phyloP scores from a whole-genome alignment of 2,329 filamentous ascomycete species.

The Grosmannia serpens region DNA sequence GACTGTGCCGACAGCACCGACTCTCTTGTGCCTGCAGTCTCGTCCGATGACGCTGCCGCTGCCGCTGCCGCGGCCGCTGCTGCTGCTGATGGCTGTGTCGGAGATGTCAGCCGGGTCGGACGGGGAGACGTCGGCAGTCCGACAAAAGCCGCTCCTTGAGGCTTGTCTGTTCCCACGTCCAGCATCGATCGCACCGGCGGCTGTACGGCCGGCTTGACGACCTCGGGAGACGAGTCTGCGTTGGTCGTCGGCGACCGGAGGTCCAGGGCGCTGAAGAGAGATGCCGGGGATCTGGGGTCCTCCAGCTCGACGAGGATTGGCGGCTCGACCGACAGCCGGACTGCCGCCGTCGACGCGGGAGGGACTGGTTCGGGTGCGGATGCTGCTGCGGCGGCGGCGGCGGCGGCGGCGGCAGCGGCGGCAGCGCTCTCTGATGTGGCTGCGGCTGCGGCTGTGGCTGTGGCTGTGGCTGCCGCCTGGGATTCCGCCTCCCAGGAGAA shows the following conservation, averaged over 20 bases:
- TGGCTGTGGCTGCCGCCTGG: background rate
- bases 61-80: background rate
- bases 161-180: conserved; percentile 5
- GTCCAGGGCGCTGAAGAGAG: no score
- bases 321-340: background rate
- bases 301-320: background rate
- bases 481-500: conserved; percentile 32
- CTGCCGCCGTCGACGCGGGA: background rate
- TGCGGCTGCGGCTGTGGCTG: no score
- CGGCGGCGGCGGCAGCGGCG: no score
- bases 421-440: no score
- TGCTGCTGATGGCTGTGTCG: background rate
- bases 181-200: conserved; percentile 10
- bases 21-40: background rate
- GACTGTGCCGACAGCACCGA: background rate
- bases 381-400: no score
- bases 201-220: background rate
- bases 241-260: background rate
- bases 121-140: background rate
- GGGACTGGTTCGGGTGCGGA: no score
- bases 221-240: background rate
- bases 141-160: background rate
- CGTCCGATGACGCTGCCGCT: background rate
- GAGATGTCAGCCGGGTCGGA: background rate
- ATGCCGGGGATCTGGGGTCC: background rate